Conservation (phyloP, 306 rosid species). For the Fagus sylvatica region DNA sequence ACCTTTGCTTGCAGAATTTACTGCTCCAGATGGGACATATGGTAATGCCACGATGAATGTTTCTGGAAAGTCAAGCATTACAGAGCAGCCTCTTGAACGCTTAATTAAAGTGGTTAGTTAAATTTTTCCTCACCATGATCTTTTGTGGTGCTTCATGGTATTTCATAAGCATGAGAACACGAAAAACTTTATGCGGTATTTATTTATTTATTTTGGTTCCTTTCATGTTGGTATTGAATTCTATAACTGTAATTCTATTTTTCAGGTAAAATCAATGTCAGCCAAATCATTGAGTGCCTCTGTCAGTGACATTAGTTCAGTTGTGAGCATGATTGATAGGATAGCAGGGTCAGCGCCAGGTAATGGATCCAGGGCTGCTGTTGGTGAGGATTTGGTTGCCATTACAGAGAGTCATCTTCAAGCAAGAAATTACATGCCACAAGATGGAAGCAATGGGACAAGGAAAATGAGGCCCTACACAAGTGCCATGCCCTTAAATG, state of each 20-base stretch:
- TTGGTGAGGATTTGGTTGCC: conserved; percentile 95
- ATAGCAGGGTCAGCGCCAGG: conserved; percentile 96
- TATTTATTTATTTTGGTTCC: not conserved
- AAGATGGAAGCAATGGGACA: conserved; percentile 72
- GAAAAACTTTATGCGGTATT: not conserved
- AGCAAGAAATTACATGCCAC: conserved; percentile 65
- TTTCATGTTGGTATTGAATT: not conserved
- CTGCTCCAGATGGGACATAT: conserved; percentile 57
- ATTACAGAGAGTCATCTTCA: conserved; percentile 85
- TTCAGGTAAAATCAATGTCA: conserved; percentile 86
- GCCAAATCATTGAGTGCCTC: conserved; percentile 66
- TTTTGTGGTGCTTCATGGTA: not conserved
- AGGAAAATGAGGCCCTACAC: conserved; percentile 83
- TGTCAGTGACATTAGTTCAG: conserved; percentile 76
- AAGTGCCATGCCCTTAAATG: conserved; percentile 73
- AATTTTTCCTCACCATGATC: conserved; percentile 20
- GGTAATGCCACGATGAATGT: conserved; percentile 53
- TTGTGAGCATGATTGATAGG: conserved; percentile 87
- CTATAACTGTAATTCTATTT: not conserved
- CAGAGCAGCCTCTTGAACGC: conserved; percentile 88
- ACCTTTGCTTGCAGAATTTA: conserved; percentile 91
- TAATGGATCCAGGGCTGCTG: conserved; percentile 93
- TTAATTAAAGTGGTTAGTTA: conserved; percentile 71
- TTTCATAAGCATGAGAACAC: not conserved
- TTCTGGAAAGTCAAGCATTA: conserved; percentile 62